These are phyloP conservation scores for Adansonia madagascariensis DNA, from an alignment of 441 rosid species.

Conservation along the genomic window DNA sequence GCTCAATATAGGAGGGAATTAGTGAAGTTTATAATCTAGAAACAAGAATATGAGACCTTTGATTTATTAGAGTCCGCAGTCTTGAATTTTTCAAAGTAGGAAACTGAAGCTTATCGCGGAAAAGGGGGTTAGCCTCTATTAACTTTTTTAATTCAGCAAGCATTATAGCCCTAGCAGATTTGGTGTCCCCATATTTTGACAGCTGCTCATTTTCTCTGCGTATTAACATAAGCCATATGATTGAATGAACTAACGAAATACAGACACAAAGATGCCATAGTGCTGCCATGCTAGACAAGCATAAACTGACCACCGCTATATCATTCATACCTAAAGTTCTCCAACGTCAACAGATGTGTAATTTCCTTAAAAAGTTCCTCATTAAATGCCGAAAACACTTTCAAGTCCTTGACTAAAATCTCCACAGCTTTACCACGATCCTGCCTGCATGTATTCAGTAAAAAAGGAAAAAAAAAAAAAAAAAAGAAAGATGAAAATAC, in stretches of 20 bases:
- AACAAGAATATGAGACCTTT: constrained; percentile 50
- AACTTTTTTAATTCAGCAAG: constrained; percentile 72
- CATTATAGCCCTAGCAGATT: constrained; percentile 81
- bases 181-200: constrained; percentile 75
- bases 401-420: constrained; percentile 76
- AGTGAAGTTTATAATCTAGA: not conserved
- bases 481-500: not conserved
- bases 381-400: constrained; percentile 75
- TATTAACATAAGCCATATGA: constrained; percentile 23
- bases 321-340: constrained; percentile 63
- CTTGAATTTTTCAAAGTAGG: constrained; percentile 77
- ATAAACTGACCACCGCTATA: constrained; percentile 4
- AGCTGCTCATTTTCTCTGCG: constrained; percentile 79
- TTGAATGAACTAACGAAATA: not conserved
- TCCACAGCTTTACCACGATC: constrained; percentile 80
- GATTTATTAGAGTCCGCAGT: constrained; percentile 76
- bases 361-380: constrained; percentile 85
- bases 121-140: constrained; percentile 82
- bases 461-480: not conserved
- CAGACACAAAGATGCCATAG: not conserved
- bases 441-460: constrained; percentile 43
- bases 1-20: not conserved
- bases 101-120: constrained; percentile 83
- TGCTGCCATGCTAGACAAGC: not conserved
- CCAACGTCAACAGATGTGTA: constrained; percentile 72